These are phyloP conservation scores for Protomyces pachydermus DNA, from an alignment of 1,139 yeast species.

Conservation along the genomic window DNA sequence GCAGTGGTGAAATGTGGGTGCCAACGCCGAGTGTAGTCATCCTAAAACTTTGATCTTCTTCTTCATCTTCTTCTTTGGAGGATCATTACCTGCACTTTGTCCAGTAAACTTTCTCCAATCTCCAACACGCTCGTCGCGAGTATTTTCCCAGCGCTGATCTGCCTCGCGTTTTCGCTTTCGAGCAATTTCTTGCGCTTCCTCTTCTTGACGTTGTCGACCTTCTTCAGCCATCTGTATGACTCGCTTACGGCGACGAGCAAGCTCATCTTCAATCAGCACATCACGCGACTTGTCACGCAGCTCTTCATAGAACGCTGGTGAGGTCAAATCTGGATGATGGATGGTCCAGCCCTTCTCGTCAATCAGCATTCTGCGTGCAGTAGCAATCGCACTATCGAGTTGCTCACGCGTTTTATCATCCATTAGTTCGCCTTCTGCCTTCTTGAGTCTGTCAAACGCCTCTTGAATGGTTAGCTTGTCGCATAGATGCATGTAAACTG, in stretches of 20 bases:
- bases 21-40: not conserved
- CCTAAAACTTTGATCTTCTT: slow-evolving; percentile 33
- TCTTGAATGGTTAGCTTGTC: slow-evolving; percentile 46
- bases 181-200: slow-evolving; percentile 39
- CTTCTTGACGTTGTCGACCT: slow-evolving; percentile 43
- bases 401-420: slow-evolving; percentile 39
- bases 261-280: slow-evolving; percentile 45
- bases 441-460: slow-evolving; percentile 54
- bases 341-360: slow-evolving; percentile 46
- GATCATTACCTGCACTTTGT: slow-evolving; percentile 36
- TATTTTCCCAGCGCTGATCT: slow-evolving; percentile 57
- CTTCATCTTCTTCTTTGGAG: slow-evolving; percentile 39
- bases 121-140: slow-evolving; percentile 54
- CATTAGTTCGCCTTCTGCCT: slow-evolving; percentile 41
- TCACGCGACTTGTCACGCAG: slow-evolving; percentile 45
- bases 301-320: slow-evolving; percentile 41
- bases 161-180: slow-evolving; percentile 42
- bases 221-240: slow-evolving; percentile 43
- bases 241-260: slow-evolving; percentile 43
- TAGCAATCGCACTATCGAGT: slow-evolving; percentile 45
- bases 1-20: too few species aligned
- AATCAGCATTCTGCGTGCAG: slow-evolving; percentile 45
- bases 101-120: slow-evolving; percentile 57
- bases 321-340: slow-evolving; percentile 42
- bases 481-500: not conserved